Base-by-base conservation (phyloP, 345 rosid species). In the Citrus mangshanensis region DNA sequence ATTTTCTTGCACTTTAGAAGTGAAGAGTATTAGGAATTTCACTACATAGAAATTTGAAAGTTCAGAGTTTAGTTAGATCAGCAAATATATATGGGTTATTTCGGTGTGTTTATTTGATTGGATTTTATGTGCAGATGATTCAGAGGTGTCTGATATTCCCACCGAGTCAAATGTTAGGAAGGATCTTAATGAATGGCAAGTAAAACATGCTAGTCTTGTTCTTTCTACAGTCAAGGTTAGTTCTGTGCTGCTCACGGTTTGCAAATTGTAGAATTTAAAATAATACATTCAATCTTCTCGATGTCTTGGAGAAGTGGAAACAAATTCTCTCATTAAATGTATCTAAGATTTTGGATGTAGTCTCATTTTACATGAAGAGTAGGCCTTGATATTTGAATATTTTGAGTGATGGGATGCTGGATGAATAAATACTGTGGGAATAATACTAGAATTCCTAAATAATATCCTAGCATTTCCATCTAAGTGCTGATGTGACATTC, bases 151-250 rank as follows among this genome's bases (percentile, higher is more conserved):
- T 14, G 82, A 89, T 74, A 85, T 88, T 81, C 87, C 91, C 7
- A 67, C 84, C 1, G 81, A 80, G 77, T 89, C 92, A 37, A 91
- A 91, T 78, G 85, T 91, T 55, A 84, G 87, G 67, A 84, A 88
- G 84, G 94, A 91, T 85, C 94, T 88, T 74, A 86, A 86, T 0
- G 89, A 88, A 68, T 89, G 89, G 84, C 92, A 91, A 85, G 89
- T 76, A 75, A 85, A 85, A 77, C 94, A 91, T 75, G 92, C 91
- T 30, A 81, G 77, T 59, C 87, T 91, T 21, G 91, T 91, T 10
- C 90, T 91, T 64, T 80, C 83, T 9, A 77, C 89, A 2, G 91
- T 91, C 76, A 86, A 88, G 92, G 94, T 74, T 87, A 58, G 22
- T 54, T 70, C 34, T 54, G 18, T 54, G 62, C 34, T 54, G 35